phyloP scores from a whole-genome alignment of 805 yeast species.

The Tetrapisispora fleetii region DNA sequence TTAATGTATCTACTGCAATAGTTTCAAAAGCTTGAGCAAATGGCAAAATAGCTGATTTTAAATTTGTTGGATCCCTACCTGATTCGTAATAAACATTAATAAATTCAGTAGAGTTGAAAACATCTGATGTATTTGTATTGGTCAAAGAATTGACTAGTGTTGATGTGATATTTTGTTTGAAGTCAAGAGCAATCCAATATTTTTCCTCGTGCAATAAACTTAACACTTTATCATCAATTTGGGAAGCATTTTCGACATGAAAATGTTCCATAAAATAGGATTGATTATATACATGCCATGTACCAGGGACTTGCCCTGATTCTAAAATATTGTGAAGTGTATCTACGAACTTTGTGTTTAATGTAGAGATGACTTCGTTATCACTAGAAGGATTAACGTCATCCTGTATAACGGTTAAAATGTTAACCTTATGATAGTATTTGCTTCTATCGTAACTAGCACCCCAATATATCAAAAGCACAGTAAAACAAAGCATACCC shows the following conservation, averaged over 20 bases:
- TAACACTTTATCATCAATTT: slow-evolving; percentile 31
- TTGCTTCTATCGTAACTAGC: slow-evolving; percentile 25
- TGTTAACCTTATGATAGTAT: slow-evolving; percentile 17
- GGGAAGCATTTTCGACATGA: slow-evolving; percentile 10
- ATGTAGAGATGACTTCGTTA: background rate
- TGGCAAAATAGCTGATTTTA: slow-evolving; percentile 38
- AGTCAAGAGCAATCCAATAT: slow-evolving; percentile 56
- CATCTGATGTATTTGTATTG: slow-evolving; percentile 7
- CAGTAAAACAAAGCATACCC: slow-evolving; percentile 14
- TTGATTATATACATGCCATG: slow-evolving; percentile 25
- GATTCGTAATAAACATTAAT: slow-evolving; percentile 45
- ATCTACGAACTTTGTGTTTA: slow-evolving; percentile 2
- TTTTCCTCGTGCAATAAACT: slow-evolving; percentile 42
- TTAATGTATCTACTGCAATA: slow-evolving; percentile 1
- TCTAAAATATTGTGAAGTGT: background rate
- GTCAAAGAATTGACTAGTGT: slow-evolving; percentile 19
- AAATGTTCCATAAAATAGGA: slow-evolving; percentile 17
- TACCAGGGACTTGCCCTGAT: slow-evolving; percentile 9
- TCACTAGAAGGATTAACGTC: slow-evolving; percentile 3
- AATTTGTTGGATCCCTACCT: slow-evolving; percentile 49
- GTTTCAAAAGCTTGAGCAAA: slow-evolving; percentile 31
- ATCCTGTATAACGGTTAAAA: slow-evolving; percentile 30
- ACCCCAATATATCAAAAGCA: slow-evolving; percentile 31
- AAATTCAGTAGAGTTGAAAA: slow-evolving; percentile 13
- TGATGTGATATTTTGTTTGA: slow-evolving; percentile 38